Evolutionary conservation across 2,329 filamentous ascomycete species (phyloP).

Genomic region (Alternaria consortialis): DNA sequence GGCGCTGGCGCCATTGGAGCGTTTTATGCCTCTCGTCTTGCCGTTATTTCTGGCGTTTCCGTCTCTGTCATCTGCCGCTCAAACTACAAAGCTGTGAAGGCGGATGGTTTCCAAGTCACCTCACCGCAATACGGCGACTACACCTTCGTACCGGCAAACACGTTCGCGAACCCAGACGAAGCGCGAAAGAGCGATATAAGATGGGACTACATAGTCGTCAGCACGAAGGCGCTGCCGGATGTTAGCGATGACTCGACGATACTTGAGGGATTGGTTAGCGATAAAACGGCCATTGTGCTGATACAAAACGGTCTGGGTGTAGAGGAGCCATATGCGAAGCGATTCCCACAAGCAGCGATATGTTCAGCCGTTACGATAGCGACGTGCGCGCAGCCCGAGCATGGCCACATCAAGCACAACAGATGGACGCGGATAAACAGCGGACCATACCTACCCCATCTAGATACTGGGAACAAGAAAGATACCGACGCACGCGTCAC

Average conservation of each 20-base stretch:
- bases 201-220: conserved; percentile 75
- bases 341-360: conserved; percentile 69
- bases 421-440: conserved; percentile 77
- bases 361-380: conserved; percentile 75
- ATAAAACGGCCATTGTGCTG: conserved; percentile 67
- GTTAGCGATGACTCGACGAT: conserved; percentile 68
- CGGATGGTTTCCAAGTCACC: conserved; percentile 69
- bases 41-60: conserved; percentile 64
- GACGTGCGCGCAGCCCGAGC: conserved; percentile 71
- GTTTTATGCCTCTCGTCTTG: conserved; percentile 75
- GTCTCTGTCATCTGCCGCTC: conserved; percentile 78
- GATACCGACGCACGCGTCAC: conserved; percentile 46
- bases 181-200: conserved; percentile 57
- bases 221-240: conserved; percentile 75
- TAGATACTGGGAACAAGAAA: conserved; percentile 42
- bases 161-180: conserved; percentile 69
- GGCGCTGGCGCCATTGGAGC: conserved; percentile 77
- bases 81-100: conserved; percentile 72
- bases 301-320: conserved; percentile 78
- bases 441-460: conserved; percentile 69
- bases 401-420: conserved; percentile 73
- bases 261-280: conserved; percentile 66
- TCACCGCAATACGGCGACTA: conserved; percentile 75
- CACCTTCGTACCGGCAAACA: conserved; percentile 67
- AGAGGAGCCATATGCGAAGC: conserved; percentile 69